Evolutionary conservation across 805 yeast species (phyloP).

Genomic region (Zygoascus flipseniorum): DNA sequence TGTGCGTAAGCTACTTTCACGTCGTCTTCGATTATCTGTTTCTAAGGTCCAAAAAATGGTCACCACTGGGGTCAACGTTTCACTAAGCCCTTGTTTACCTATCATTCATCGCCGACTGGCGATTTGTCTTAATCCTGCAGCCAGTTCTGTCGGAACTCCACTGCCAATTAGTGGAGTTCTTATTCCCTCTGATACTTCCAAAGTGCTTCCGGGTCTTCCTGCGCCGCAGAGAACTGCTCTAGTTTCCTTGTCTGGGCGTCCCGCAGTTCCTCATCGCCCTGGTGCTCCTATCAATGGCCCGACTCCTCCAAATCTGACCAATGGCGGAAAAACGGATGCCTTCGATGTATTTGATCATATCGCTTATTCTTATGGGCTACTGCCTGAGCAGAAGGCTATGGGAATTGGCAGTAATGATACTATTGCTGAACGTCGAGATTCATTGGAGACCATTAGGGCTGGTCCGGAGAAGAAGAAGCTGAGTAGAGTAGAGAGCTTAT

Average conservation of each 20-base stretch:
- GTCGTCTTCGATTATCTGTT: slow-evolving; percentile 16
- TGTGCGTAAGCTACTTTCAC: slow-evolving; percentile 18
- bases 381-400: not conserved
- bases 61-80: slow-evolving; percentile 10
- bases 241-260: not conserved
- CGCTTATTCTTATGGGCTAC: slow-evolving; percentile 22
- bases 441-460: not conserved
- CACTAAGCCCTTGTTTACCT: slow-evolving; percentile 22
- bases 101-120: slow-evolving; percentile 23
- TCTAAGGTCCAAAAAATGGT: slow-evolving; percentile 7
- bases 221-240: not conserved
- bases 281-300: not conserved
- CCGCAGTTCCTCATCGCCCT: not conserved
- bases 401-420: not conserved
- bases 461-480: not conserved
- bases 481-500: not conserved
- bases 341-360: slow-evolving; percentile 31
- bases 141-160: not conserved
- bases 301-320: not conserved
- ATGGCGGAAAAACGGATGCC: slow-evolving; percentile 21
- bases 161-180: not conserved
- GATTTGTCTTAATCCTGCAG: slow-evolving; percentile 19
- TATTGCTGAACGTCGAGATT: not conserved
- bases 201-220: not conserved
- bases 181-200: not conserved